Percentiles rank a stretch among this genome's conserved stretches.
Evolutionary conservation across 306 rosid species (phyloP).

Genomic region (Castanea mollissima): DNA sequence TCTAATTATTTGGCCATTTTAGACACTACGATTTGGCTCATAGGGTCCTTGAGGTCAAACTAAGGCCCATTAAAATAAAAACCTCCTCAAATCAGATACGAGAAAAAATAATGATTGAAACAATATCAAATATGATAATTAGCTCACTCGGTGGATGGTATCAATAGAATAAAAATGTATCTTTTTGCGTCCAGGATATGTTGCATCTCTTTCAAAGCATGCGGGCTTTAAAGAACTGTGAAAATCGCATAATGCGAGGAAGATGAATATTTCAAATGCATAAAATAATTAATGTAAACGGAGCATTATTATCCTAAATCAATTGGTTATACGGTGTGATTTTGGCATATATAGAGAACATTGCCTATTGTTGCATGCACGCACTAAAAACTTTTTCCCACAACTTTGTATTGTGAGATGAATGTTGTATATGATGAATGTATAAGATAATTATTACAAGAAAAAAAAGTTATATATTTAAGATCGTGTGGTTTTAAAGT

Average conservation of each 20-base stretch:
- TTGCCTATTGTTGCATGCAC: constrained; percentile 27
- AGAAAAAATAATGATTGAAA: neutral
- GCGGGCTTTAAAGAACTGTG: too few species aligned
- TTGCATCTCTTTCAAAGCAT: too few species aligned
- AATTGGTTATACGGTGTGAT: constrained; percentile 44
- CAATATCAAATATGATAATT: neutral
- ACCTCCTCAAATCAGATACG: neutral
- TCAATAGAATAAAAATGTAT: neutral
- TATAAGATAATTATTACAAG: too few species aligned
- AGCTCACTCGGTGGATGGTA: neutral
- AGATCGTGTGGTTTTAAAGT: constrained; percentile 31
- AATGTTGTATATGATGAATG: too few species aligned
- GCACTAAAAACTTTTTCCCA: constrained; percentile 21
- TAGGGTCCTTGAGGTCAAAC: constrained; percentile 1
- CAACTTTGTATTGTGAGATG: neutral
- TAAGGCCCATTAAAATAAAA: neutral
- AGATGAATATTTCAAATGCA: too few species aligned
- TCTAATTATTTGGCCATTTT: constrained; percentile 40
- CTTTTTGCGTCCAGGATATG: too few species aligned
- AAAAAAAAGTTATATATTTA: too few species aligned
- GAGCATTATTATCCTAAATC: neutral
- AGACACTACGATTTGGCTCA: constrained; percentile 18
- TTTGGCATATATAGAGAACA: constrained; percentile 38
- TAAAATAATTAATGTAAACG: too few species aligned
- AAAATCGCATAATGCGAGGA: too few species aligned